phyloP scores from a whole-genome alignment of 352 stramenopile species.

The Phytophthora cactorum region DNA sequence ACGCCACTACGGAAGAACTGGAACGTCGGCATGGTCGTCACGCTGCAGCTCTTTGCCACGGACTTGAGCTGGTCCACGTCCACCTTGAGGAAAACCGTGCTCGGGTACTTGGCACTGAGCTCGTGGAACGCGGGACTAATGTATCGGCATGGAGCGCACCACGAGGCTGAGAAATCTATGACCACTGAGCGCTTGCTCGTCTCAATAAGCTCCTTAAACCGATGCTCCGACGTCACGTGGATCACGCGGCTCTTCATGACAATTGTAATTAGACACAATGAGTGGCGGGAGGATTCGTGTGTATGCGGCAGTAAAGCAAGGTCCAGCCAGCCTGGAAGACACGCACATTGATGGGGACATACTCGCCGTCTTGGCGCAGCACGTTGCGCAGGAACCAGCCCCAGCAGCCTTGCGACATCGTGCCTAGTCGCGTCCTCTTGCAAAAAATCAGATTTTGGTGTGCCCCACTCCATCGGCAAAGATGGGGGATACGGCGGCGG shows the following conservation, averaged over 20 bases:
- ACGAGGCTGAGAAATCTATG: constrained; percentile 89
- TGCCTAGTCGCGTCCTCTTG: background rate
- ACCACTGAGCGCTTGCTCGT: constrained; percentile 71
- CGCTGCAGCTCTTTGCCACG: constrained; percentile 53
- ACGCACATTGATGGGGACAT: constrained; percentile 52
- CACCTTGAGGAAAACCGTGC: constrained; percentile 89
- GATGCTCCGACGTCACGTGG: constrained; percentile 70
- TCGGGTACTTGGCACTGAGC: constrained; percentile 84
- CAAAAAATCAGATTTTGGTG: constrained; percentile 22
- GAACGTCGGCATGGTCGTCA: constrained; percentile 95
- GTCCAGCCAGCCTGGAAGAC: background rate
- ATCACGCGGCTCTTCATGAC: constrained; percentile 63
- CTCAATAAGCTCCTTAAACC: constrained; percentile 72
- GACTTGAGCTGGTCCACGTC: constrained; percentile 86
- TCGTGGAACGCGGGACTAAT: constrained; percentile 87
- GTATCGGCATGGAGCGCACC: constrained; percentile 85
- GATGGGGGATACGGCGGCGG: background rate
- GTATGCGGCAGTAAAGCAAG: background rate
- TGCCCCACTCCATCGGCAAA: constrained; percentile 15
- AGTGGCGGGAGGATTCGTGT: background rate
- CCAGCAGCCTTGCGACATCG: constrained; percentile 67
- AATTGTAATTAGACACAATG: background rate
- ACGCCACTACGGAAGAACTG: constrained; percentile 92
- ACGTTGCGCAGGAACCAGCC: constrained; percentile 71
- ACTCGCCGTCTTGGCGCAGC: constrained; percentile 56